phyloP scores from a whole-genome alignment of 208 protist species.

The Leishmania major region DNA sequence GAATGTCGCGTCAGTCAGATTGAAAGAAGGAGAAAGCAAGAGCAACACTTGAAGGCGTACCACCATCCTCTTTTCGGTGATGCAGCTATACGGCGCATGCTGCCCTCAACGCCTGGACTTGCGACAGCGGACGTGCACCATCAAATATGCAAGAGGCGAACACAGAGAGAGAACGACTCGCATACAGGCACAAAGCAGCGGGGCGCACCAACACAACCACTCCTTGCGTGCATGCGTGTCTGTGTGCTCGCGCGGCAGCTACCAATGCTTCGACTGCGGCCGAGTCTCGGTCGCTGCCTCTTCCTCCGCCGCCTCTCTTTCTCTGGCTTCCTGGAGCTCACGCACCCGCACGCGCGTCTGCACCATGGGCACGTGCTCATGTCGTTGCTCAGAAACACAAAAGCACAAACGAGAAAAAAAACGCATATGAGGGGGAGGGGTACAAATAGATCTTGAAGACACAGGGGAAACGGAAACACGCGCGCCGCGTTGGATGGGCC shows the following conservation, averaged over 20 bases:
- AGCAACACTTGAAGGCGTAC: neutral
- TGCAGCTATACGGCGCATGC: neutral
- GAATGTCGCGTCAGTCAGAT: neutral
- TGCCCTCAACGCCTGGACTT: neutral
- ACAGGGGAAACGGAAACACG: too few relatives aligned
- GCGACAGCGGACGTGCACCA: neutral
- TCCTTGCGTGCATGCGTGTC: too few relatives aligned
- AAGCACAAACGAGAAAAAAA: conserved; percentile 2
- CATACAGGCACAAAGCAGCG: neutral
- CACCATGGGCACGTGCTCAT: neutral
- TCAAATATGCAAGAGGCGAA: neutral
- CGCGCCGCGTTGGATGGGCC: too few relatives aligned
- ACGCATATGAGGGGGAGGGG: neutral
- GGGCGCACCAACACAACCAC: neutral
- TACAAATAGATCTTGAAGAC: neutral
- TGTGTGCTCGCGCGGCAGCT: too few relatives aligned
- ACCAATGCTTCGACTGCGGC: neutral
- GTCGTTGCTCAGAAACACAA: neutral
- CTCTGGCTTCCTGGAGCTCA: neutral
- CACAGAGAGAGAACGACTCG: neutral
- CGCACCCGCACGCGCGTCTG: neutral
- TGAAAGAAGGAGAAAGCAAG: neutral
- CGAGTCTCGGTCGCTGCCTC: neutral
- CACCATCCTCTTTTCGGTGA: neutral
- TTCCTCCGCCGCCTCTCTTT: neutral